Base-by-base conservation (phyloP, 2,329 filamentous ascomycete species). In the Clonostachys rhizophaga region DNA sequence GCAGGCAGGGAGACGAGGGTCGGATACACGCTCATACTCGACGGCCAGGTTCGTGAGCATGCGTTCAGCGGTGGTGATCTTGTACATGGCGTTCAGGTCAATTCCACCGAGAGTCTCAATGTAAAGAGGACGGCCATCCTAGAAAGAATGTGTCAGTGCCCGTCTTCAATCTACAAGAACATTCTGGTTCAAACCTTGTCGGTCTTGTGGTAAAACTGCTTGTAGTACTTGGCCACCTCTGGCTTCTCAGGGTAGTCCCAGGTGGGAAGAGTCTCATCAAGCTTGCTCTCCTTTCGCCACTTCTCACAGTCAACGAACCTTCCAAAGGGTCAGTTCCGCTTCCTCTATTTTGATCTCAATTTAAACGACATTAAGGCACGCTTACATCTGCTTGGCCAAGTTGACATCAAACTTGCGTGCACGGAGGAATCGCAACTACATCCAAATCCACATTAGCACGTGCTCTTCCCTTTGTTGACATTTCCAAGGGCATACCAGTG, bases 151-250 rank as follows among this genome's bases (percentile, higher is more conserved):
- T 30, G 24, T 30, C 9, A 43, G 16, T 7, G 24, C 24, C 55
- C 35, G 36, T 20, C 14, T 34, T n/a, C 4, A n/a, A 24, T 45
- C 14, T 37, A 34, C 24, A 10, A 10, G 24, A 30, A 10, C 10
- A 4, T 9, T 42, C 42, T 43, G 30, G 71, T 20, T 46, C 59
- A 47, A 66, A 86, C 83, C 72, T 90, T 91, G 71, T 94, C 89
- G 13, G 85, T 92, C 76, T 96, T 96, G 81, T 99, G 94, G 76
- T 99, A 99, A 76, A 94, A 99, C 73, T 99, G 94, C 43, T 90
- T 91, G 74, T 99, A 99, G 78, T 88, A 96, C 70, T 92, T 76
- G 69, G 89, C 89, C 49, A 99, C 81, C 64, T 92, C 67, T 47
- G 80, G 61, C 70, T 92, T 94, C 79, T 96, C 91, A 53, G 78